phyloP scores from a whole-genome alignment of 2,329 filamentous ascomycete species.

The Botryotinia globosa region DNA sequence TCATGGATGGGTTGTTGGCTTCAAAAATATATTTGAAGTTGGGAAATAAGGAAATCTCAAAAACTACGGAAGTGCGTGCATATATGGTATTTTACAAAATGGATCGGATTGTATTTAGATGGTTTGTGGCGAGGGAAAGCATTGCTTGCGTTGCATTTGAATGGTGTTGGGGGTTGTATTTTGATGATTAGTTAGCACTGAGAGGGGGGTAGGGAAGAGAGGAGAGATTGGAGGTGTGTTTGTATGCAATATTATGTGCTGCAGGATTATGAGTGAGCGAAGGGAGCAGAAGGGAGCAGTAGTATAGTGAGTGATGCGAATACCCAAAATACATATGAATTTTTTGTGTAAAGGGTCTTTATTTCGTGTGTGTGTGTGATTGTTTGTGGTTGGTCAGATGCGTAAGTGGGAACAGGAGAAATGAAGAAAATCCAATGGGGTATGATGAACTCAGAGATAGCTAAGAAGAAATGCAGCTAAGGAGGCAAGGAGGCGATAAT shows the following conservation, averaged over 20 bases:
- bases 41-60: neutral
- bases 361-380: neutral
- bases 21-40: neutral
- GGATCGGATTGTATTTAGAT: neutral
- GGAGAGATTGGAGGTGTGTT: neutral
- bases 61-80: neutral
- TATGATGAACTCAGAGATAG: too few species aligned
- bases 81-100: conserved; percentile 6
- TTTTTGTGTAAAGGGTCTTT: neutral
- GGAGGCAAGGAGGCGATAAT: too few species aligned
- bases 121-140: neutral
- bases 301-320: neutral
- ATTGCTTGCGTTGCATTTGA: neutral
- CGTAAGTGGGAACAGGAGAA: too few species aligned
- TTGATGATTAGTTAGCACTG: neutral
- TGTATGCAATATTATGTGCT: neutral
- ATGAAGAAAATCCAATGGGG: too few species aligned
- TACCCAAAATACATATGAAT: neutral
- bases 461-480: too few species aligned
- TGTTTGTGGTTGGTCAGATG: too few species aligned
- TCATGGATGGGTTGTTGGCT: neutral
- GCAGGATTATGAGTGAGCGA: neutral
- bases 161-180: neutral
- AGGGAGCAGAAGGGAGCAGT: neutral
- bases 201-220: neutral